Evolutionary conservation across 2,329 filamentous ascomycete species (phyloP), one percentile per base, ranked within the genome.

Genomic region (Chaetothyriales sp.): DNA sequence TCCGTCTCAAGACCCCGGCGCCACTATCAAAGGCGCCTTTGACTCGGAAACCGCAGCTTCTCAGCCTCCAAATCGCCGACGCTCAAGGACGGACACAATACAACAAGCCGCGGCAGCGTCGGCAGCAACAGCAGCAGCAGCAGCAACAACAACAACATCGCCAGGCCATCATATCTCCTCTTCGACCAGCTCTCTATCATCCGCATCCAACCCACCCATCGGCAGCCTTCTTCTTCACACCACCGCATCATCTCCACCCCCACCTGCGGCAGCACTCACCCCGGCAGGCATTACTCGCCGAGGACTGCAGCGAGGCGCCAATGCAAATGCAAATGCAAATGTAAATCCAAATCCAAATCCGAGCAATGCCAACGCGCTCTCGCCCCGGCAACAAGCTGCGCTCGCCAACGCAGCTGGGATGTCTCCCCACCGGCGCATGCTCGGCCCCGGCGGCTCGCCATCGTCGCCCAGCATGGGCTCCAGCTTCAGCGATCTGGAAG

Each of bases 401-500:
- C 58, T 77, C 15, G 67, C 70, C 1, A 9, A 15, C 32, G 54
- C 51, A 26, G 54, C 54, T 10, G 54, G 54, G 5, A 39, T 56
- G 18, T 61, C 59, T 10, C 59, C 57, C 19, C 57, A 56, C 6
- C 56, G 68, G n/a, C 64, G 64, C 43, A 64, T 64, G 9, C 55
- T 55, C 19, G 54, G 61, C 48, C 61, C 65, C 43, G 64, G 32
- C 32, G 67, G 70, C 10, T 78, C 73, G 51, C 75, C 78, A 53
- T 75, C 74, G 10, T 76, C 74, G 8, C 76, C 76, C 2, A 79
- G 76, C 55, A 80, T 80, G 75, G 79, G 79, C 0, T 81, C 78
- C 55, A 81, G 77, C 51, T 82, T 81, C 58, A 80, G 77, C 57
- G 79, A 82, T 62, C 66, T 83, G 36, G 79, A 82, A 61, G 77